A percentile compares a stretch with the other conserved stretches of the same genome.
phyloP scores from a whole-genome alignment of 208 protist genomes.

The Leishmania martiniquensis region DNA sequence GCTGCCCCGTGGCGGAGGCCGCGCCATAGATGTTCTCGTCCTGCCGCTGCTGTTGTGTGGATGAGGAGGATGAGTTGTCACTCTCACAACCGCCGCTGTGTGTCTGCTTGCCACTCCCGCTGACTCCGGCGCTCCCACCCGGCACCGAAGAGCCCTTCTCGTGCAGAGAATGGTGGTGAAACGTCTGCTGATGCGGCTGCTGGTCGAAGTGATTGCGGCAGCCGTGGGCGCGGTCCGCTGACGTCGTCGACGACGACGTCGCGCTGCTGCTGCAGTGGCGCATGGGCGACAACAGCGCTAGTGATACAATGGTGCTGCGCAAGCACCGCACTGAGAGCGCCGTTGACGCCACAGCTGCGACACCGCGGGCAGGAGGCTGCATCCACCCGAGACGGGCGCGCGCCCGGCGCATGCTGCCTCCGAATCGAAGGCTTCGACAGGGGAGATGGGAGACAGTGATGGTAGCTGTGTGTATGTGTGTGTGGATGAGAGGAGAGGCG shows the following conservation, averaged over 20 bases:
- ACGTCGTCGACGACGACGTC: neutral
- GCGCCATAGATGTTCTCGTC: constrained; percentile 26
- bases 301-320: neutral
- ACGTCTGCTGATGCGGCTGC: constrained; percentile 40
- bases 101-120: neutral
- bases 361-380: neutral
- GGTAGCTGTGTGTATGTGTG: neutral
- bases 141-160: constrained; percentile 40
- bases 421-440: neutral
- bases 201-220: constrained; percentile 39
- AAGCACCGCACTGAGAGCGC: neutral
- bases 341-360: neutral
- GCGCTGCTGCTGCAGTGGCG: constrained; percentile 2
- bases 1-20: constrained; percentile 53
- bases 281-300: neutral
- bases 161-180: constrained; percentile 55
- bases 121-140: neutral
- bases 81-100: neutral
- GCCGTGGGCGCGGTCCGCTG: constrained; percentile 1
- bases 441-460: neutral
- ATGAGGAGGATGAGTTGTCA: constrained; percentile 14
- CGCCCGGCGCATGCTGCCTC: neutral
- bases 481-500: neutral
- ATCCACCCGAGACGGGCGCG: neutral
- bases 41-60: constrained; percentile 14